phyloP scores from a whole-genome alignment of 2,329 filamentous ascomycete genomes.

The Trichoderma hamatum region DNA sequence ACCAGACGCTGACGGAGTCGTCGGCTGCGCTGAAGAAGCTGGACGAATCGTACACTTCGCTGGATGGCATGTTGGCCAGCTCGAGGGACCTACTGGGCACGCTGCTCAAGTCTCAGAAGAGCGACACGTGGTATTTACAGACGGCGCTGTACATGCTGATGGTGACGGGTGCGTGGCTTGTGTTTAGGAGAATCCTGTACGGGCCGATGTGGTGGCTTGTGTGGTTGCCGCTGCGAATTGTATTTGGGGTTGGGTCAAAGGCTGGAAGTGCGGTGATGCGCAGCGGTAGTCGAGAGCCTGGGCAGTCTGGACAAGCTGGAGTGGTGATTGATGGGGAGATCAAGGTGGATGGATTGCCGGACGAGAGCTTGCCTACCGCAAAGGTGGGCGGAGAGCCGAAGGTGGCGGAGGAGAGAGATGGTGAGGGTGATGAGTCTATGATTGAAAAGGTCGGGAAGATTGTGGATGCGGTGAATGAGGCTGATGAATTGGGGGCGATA shows the following conservation, averaged over 20 bases:
- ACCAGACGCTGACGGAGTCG: slow-evolving; percentile 83
- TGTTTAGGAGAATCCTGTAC: slow-evolving; percentile 83
- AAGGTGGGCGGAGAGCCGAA: slow-evolving; percentile 44
- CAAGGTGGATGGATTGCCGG: slow-evolving; percentile 42
- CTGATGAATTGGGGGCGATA: slow-evolving; percentile 35
- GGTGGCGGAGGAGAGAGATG: slow-evolving; percentile 31
- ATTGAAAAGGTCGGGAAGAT: slow-evolving; percentile 59
- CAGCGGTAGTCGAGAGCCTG: slow-evolving; percentile 35
- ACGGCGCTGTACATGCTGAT: slow-evolving; percentile 83
- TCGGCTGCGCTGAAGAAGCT: slow-evolving; percentile 81
- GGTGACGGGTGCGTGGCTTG: slow-evolving; percentile 78
- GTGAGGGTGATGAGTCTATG: slow-evolving; percentile 46
- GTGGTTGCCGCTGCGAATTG: slow-evolving; percentile 74
- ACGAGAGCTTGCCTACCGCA: slow-evolving; percentile 53
- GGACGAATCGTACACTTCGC: slow-evolving; percentile 76
- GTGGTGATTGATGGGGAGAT: slow-evolving; percentile 37
- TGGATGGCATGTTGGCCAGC: slow-evolving; percentile 75
- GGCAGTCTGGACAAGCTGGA: slow-evolving; percentile 34
- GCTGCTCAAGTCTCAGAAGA: slow-evolving; percentile 85
- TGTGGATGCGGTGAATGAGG: slow-evolving; percentile 50
- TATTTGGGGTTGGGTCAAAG: slow-evolving; percentile 62
- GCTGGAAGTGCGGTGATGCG: slow-evolving; percentile 54
- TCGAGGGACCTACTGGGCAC: slow-evolving; percentile 77
- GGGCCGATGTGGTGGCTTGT: slow-evolving; percentile 89
- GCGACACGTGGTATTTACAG: slow-evolving; percentile 96